A percentile compares a stretch with the other conserved stretches of the same genome.
phyloP scores from a whole-genome alignment of 495 filamentous ascomycete species.

The Durotheca rogersii region DNA sequence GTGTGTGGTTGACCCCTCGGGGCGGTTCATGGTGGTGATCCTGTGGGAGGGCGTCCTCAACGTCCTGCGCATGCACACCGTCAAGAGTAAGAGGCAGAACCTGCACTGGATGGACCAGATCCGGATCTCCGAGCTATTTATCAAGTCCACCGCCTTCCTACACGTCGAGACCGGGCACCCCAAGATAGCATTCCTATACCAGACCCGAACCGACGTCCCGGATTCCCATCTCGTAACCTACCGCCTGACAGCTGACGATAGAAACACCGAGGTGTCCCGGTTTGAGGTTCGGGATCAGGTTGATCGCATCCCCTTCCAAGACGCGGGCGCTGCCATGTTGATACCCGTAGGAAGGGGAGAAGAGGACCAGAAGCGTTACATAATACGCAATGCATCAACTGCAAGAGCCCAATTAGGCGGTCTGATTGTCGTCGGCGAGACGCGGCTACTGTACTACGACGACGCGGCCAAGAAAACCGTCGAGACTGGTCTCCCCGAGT shows the following conservation, averaged over 20 bases:
- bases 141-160: constrained; percentile 79
- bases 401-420: constrained; percentile 60
- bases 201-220: constrained; percentile 65
- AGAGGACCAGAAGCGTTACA: constrained; percentile 52
- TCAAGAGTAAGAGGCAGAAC: constrained; percentile 54
- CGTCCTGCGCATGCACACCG: constrained; percentile 58
- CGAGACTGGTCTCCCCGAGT: constrained; percentile 62
- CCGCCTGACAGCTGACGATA: constrained; percentile 54
- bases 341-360: constrained; percentile 72
- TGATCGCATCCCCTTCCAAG: constrained; percentile 59
- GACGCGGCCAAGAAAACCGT: constrained; percentile 64
- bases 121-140: constrained; percentile 82
- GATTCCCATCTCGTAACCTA: constrained; percentile 61
- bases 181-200: constrained; percentile 79
- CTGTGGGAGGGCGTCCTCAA: constrained; percentile 87
- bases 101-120: constrained; percentile 70
- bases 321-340: constrained; percentile 73
- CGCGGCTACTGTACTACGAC: constrained; percentile 77
- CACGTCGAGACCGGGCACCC: constrained; percentile 71
- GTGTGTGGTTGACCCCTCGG: constrained; percentile 79
- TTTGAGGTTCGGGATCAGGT: constrained; percentile 52
- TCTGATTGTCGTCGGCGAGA: constrained; percentile 82
- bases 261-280: constrained; percentile 42
- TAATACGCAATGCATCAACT: constrained; percentile 48
- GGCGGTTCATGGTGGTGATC: constrained; percentile 78